Percentiles rank a stretch among this genome's conserved stretches.
phyloP scores from a whole-genome alignment of 805 yeast species.

The Ogataea allantospora region DNA sequence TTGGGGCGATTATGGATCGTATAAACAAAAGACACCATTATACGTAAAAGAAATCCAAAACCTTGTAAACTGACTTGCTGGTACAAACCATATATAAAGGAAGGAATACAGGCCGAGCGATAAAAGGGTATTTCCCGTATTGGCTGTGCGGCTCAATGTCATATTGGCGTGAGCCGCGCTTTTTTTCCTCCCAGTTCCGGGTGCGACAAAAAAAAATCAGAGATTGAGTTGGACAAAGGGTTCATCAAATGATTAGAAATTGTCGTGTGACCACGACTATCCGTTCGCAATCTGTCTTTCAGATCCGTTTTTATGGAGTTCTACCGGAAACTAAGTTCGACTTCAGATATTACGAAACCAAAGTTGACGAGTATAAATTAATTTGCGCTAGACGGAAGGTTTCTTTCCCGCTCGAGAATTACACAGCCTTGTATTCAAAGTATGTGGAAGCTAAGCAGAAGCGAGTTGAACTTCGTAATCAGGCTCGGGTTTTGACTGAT shows the following conservation, averaged over 20 bases:
- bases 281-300: conserved; percentile 9
- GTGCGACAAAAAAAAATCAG: conserved; percentile 1
- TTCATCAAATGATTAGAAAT: background rate
- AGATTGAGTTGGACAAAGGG: background rate
- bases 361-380: conserved; percentile 27
- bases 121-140: background rate
- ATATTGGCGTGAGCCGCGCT: conserved; percentile 9
- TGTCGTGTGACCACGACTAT: conserved; percentile 5
- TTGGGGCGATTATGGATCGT: conserved; percentile 10
- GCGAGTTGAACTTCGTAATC: conserved; percentile 22
- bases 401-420: conserved; percentile 24
- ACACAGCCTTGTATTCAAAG: conserved; percentile 21
- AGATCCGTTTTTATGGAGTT: conserved; percentile 23
- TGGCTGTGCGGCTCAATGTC: conserved; percentile 4
- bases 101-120: conserved; percentile 1
- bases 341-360: conserved; percentile 31
- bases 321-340: conserved; percentile 37
- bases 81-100: background rate
- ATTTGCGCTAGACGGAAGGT: conserved; percentile 37
- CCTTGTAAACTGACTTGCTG: background rate
- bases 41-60: background rate
- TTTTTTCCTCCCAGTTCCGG: background rate
- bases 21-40: conserved; percentile 13
- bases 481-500: conserved; percentile 23
- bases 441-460: conserved; percentile 12